Evolutionary conservation across 106 monocot genomes (phyloP), one percentile per base, ranked within the genome.

Genomic region (Gastrodia elata): DNA sequence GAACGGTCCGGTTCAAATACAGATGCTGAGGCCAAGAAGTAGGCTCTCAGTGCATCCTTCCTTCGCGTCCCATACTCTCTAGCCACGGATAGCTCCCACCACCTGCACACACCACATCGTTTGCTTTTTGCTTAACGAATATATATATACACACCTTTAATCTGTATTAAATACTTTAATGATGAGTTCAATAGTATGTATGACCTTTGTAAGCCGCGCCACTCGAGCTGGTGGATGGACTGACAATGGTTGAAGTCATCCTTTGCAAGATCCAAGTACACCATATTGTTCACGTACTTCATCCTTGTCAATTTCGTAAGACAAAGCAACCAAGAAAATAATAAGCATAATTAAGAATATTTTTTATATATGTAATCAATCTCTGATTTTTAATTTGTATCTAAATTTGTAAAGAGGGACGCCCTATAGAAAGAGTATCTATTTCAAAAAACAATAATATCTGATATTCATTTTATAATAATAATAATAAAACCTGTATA

Each of bases 231-330:
- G 73, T 96, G 96, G 3, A 84, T 72, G 0, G 77, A 55, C 72
- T 92, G 96, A 72, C 89, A 96, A 9, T n/a, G 82, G 49, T 90
- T 87, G 82, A 84, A 92, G 76, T 96, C 96, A 14, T 72, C 37
- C 73, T 83, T 90, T 10, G 96, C 92, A 11, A 92, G 75, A 65
- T 90, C 88, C 77, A 96, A 71, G 71, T 88, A 92, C 8, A 74
- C 44, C 30, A 84, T 73, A 64, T 90, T 92, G 81, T 81, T 96
- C 74, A 92, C 92, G 25, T 73, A 75, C 25, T 86, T 80, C 96
- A 96, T 96, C 83, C 95, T 95, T n/a, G 77, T 72, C 67, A 71
- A 73, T 43, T 16, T 15, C 33, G 14, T n/a, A 33, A 22, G 14
- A 35, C n/a, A 14, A 64, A 37, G 10, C 61, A 61, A 30, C 2